A percentile compares a stretch with the other conserved stretches of the same genome.
Evolutionary conservation across 208 protist genomes (phyloP).

Genomic region (Trypanosoma melophagium): DNA sequence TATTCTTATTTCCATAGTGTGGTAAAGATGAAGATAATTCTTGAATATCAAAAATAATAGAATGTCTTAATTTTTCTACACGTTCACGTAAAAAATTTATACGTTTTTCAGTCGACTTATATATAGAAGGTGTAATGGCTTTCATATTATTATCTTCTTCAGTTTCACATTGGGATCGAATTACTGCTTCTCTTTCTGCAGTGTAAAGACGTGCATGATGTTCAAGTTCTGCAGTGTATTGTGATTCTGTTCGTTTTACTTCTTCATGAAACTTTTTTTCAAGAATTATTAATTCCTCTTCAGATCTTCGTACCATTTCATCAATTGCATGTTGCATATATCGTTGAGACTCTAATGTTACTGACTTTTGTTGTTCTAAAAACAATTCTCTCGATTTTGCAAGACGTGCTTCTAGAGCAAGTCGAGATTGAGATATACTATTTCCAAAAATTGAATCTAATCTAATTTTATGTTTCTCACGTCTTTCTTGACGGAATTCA

Average conservation of each 20-base stretch:
- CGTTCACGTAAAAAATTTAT: conserved; percentile 1
- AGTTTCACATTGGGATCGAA: neutral
- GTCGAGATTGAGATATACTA: conserved; percentile 3
- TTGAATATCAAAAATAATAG: conserved; percentile 18
- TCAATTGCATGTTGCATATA: conserved; percentile 13
- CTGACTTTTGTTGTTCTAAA: conserved; percentile 13
- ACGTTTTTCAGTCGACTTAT: conserved; percentile 12
- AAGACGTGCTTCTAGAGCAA: conserved; percentile 27
- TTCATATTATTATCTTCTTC: neutral
- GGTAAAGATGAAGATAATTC: conserved; percentile 5
- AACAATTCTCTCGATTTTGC: conserved; percentile 2
- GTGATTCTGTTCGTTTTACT: conserved; percentile 10
- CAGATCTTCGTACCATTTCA: conserved; percentile 10
- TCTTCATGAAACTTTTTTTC: conserved; percentile 22
- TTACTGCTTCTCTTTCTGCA: conserved; percentile 15
- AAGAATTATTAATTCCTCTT: conserved; percentile 8
- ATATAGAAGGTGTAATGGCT: neutral
- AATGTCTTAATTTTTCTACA: conserved; percentile 29
- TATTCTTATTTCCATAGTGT: neutral
- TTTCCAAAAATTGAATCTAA: conserved; percentile 37
- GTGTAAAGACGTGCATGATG: conserved; percentile 19
- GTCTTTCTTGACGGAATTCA: conserved; percentile 26
- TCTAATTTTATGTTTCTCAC: conserved; percentile 8
- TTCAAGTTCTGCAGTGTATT: conserved; percentile 17
- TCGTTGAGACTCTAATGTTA: conserved; percentile 11